Percentiles rank a stretch among this genome's conserved stretches.
These are phyloP conservation scores for Schizothecium vesticola DNA, from an alignment of 495 filamentous ascomycete genomes.

Conservation along the genomic window DNA sequence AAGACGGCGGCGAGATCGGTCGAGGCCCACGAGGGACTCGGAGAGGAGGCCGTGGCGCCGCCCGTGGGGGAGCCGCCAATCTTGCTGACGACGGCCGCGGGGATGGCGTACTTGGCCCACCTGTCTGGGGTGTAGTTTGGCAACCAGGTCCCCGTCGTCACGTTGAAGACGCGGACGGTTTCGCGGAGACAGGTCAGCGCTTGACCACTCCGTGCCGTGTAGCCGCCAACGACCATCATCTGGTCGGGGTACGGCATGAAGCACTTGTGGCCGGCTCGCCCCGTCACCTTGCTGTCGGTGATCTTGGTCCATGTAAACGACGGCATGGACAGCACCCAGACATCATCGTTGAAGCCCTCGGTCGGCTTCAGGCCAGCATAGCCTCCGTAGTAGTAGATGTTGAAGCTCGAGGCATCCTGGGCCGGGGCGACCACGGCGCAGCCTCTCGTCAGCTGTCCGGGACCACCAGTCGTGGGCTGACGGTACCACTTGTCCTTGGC, in stretches of 20 bases:
- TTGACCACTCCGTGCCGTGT: conserved; percentile 18
- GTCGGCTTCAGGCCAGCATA: conserved; percentile 46
- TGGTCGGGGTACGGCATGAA: conserved; percentile 65
- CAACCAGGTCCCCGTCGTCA: conserved; percentile 55
- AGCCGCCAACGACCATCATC: conserved; percentile 66
- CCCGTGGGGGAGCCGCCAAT: conserved; percentile 60
- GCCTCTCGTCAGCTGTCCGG: conserved; percentile 55
- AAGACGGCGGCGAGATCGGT: conserved; percentile 50
- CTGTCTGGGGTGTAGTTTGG: conserved; percentile 53
- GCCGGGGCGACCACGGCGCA: conserved; percentile 63
- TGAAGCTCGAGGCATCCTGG: conserved; percentile 55
- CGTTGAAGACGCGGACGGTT: conserved; percentile 58
- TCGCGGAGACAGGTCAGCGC: conserved; percentile 45
- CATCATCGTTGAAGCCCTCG: conserved; percentile 51
- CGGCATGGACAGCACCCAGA: conserved; percentile 70
- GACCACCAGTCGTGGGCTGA: conserved; percentile 56
- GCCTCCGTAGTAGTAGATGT: conserved; percentile 75
- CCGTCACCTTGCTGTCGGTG: conserved; percentile 42
- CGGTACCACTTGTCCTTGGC: conserved; percentile 52
- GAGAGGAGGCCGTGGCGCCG: conserved; percentile 51
- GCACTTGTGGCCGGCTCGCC: conserved; percentile 59
- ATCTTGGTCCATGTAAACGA: conserved; percentile 71
- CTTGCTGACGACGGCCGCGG: conserved; percentile 45
- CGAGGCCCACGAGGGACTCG: conserved; percentile 47
- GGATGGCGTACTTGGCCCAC: conserved; percentile 58